Percentiles rank a stretch among this genome's conserved stretches.
Evolutionary conservation across 73 alveolate genomes (phyloP).

Genomic region (Loxodes magnus): DNA sequence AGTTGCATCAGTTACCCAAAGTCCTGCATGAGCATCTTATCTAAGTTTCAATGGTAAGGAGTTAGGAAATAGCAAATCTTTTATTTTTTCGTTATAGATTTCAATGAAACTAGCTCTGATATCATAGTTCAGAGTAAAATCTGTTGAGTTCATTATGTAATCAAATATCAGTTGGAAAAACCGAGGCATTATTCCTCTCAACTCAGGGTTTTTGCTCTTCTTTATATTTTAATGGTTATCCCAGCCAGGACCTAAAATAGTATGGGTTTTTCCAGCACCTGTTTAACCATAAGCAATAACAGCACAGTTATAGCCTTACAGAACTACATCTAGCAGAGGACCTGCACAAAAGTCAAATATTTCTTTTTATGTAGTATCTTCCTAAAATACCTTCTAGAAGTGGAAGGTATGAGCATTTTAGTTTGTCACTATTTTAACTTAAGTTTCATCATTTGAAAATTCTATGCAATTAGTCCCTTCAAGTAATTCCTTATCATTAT

Average conservation of each 20-base stretch:
- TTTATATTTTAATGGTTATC: slow-evolving; percentile 5
- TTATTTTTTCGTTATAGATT: slow-evolving; percentile 77
- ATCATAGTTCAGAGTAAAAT: slow-evolving; percentile 33
- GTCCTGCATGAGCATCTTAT: slow-evolving; percentile 17
- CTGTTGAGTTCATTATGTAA: slow-evolving; percentile 45
- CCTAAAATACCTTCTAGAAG: slow-evolving; percentile 2
- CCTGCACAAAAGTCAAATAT: not conserved
- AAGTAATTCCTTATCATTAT: slow-evolving; percentile 1
- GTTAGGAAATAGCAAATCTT: slow-evolving; percentile 55
- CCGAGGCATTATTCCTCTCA: slow-evolving; percentile 79
- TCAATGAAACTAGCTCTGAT: slow-evolving; percentile 69
- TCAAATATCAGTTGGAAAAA: slow-evolving; percentile 67
- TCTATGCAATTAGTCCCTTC: slow-evolving; percentile 4
- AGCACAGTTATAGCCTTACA: slow-evolving; percentile 21
- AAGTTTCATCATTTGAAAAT: not conserved
- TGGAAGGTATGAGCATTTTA: not conserved
- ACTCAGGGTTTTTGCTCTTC: not conserved
- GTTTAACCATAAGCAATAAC: slow-evolving; percentile 34
- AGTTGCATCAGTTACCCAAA: slow-evolving; percentile 21
- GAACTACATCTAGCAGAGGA: slow-evolving; percentile 5
- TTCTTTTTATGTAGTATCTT: slow-evolving; percentile 9
- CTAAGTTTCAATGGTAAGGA: slow-evolving; percentile 12
- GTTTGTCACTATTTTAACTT: not conserved
- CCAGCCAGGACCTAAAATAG: slow-evolving; percentile 19
- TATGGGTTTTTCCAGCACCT: slow-evolving; percentile 36